Evolutionary conservation across 2,329 filamentous ascomycete genomes (phyloP).

Genomic region (Aspergillus viridinutans): DNA sequence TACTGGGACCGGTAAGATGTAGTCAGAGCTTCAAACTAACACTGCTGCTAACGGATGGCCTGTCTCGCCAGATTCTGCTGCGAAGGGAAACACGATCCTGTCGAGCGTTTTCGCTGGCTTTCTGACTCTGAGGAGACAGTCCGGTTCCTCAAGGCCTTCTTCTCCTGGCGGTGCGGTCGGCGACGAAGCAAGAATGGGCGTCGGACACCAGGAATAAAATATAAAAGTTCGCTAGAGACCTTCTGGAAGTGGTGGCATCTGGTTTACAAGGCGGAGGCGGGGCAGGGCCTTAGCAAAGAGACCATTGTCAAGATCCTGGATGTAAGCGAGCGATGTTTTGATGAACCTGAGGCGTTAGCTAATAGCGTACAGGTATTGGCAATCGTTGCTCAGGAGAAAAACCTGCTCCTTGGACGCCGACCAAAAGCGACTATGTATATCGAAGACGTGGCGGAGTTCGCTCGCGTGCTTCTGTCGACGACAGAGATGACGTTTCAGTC

Average conservation of each 20-base stretch:
- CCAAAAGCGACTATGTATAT: conserved; percentile 30
- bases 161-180: conserved; percentile 17
- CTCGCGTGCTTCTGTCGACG: conserved; percentile 24
- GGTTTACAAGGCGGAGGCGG: conserved; percentile 17
- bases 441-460: conserved; percentile 29
- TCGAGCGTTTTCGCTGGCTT: conserved; percentile 15
- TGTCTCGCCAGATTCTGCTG: conserved; percentile 20
- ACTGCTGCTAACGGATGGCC: conserved; percentile 8
- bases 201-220: conserved; percentile 8
- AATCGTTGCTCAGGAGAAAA: conserved; percentile 22
- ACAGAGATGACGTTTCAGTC: conserved; percentile 28
- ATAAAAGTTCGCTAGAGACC: conserved; percentile 16
- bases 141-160: conserved; percentile 23
- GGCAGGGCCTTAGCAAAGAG: conserved; percentile 15
- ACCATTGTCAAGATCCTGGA: conserved; percentile 16
- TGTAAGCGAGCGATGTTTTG: conserved; percentile 7
- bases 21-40: neutral
- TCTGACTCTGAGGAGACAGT: conserved; percentile 26
- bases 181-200: conserved; percentile 13
- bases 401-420: conserved; percentile 15
- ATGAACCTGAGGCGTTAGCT: conserved; percentile 5
- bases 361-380: conserved; percentile 22
- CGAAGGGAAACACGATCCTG: conserved; percentile 12
- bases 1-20: conserved; percentile 21
- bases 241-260: conserved; percentile 26